Evolutionary conservation across 164 flowering plant species (phyloP), one percentile per base, ranked within the genome.

Genomic region (Nelumbo lutea): DNA sequence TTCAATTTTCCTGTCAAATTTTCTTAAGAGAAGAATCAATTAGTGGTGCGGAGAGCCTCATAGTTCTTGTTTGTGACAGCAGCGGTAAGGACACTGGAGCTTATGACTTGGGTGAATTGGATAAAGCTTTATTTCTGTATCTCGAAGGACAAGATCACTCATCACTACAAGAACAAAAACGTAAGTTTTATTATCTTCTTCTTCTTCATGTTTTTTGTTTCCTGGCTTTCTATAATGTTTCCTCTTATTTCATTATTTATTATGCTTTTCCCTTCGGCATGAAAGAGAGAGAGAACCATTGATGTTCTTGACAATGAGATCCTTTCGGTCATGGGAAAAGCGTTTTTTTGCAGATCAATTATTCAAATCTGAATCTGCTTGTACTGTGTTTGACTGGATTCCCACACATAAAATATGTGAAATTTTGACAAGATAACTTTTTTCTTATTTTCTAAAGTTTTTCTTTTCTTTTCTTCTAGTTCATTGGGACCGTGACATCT

Each of bases 71-170:
- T 70, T 64, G 68, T 72, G 69, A 62, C 5, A 64, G 72, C 82
- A 86, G 87, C 66, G 80, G 78, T 75, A 88, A 81, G 75, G 98
- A 86, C 51, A 67, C 72, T 40, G 93, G 90, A 55, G 87, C 90
- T 61, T 90, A 90, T 80, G 97, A 93, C 68, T 80, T 93, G 77
- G 98, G 93, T 5, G 99, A 96, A 67, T 72, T 96, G n/a, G 98
- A 96, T 82, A 95, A 88, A 82, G 97, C 99, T 6, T 84, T 96
- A 59, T 90, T 90, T 65, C 88, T 93, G 38, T 93, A 96, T 70
- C 84, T 93, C 9, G 96, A 96, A 71, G 88, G 88, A 58, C 93
- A 91, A 65, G 84, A 85, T 61, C 81, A 81, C 9, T 70, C 90
- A 10, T 43, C 78, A 48, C 68, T 71, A 70, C 86, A 84, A 65